Base-by-base conservation (phyloP, 176 grass and related monocot genomes). In the Triticum aestivum region DNA sequence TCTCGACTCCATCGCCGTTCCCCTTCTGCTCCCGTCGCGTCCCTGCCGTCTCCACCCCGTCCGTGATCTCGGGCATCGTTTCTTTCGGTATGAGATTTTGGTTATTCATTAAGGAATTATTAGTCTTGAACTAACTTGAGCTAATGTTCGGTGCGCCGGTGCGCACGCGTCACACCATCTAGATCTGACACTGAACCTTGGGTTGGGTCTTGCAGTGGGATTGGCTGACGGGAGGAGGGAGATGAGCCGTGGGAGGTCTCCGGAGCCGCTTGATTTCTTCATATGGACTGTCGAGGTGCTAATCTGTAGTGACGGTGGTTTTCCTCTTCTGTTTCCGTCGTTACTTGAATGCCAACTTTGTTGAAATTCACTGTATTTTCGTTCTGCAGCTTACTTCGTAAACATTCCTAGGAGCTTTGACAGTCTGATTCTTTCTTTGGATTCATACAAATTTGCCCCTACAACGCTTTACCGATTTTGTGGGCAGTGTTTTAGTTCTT, bases 231-330 rank as follows among this genome's bases (percentile, higher is more conserved):
- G 76, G 73, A 87, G 81, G 86, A 87, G 64, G 80, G 89, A 94
- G 76, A 85, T 78, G 89, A 86, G 84, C 64, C 87, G 89, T 5
- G 89, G 83, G 64, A 86, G 86, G 68, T 89, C 89, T 35, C 92
- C 92, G 21, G 89, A 94, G 58, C 89, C 92, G 52, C 76, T 91
- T 64, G 89, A 94, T 91, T 89, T 94, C 83, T 94, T 94, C 92
- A 91, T 94, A 54, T 94, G 92, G 92, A 94, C 92, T 37, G 87
- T 94, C 34, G 89, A 94, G 89, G 92, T 94, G 30, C 54, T 65
- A 45, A 54, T 81, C 41, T 82, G 12, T 4, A 45, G 12, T 35
- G 13, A 61, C 14, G 6, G 6, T 37, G 65, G 12, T 70, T 21
- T 37, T 54, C 14, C 39, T 66, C 37, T 39, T 76, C 59, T 77